A percentile compares a stretch with the other conserved stretches of the same genome.
Evolutionary conservation across 2,329 filamentous ascomycete species (phyloP).

Genomic region (Nectriaceae sp.): DNA sequence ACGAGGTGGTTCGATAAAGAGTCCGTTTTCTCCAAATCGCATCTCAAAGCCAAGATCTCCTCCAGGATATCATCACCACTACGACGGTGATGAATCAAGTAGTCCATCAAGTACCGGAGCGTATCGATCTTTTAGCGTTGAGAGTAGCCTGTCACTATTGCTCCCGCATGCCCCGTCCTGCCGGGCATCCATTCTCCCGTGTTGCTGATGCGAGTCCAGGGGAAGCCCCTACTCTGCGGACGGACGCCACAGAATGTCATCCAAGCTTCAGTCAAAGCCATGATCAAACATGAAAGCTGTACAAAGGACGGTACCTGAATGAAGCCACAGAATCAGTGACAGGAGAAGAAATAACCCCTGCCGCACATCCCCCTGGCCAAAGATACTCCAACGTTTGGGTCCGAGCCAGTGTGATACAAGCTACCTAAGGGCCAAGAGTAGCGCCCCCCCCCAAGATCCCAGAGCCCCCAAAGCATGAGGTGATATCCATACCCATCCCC

Average conservation of each 20-base stretch:
- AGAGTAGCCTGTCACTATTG: not conserved
- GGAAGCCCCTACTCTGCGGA: not conserved
- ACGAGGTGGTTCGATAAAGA: constrained; percentile 21
- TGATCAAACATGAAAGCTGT: not conserved
- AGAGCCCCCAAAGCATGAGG: constrained; percentile 6
- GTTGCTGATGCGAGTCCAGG: not conserved
- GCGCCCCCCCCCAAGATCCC: constrained; percentile 1
- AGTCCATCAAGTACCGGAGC: too few relatives aligned
- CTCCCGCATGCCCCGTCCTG: not conserved
- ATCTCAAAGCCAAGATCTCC: constrained; percentile 3
- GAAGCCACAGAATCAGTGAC: not conserved
- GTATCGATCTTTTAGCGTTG: not conserved
- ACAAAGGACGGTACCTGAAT: not conserved
- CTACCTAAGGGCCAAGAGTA: not conserved
- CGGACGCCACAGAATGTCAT: not conserved
- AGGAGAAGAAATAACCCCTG: constrained; percentile 15
- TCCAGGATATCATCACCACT: not conserved
- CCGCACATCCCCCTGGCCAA: constrained; percentile 27
- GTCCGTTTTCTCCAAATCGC: not conserved
- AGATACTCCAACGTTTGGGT: constrained; percentile 9
- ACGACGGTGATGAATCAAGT: too few relatives aligned
- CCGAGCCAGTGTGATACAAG: constrained; percentile 7
- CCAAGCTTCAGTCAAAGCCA: not conserved
- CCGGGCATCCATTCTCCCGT: not conserved
- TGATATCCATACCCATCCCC: not conserved